Base-by-base conservation (phyloP, 2,329 filamentous ascomycete genomes). In the Colletotrichum trifolii region DNA sequence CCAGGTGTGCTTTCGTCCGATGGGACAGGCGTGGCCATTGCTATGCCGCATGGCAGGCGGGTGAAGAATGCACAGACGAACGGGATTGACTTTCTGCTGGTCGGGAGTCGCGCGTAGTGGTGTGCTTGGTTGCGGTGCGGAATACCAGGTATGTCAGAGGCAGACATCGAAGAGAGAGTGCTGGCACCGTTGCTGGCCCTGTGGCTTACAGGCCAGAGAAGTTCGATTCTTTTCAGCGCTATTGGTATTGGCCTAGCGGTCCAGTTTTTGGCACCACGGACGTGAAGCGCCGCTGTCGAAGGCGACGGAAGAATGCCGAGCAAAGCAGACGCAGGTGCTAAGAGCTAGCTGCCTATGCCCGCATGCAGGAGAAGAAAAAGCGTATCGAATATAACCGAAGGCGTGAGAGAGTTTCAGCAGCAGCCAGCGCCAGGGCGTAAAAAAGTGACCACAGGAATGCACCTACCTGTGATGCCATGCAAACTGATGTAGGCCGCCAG, bases 291-390 rank as follows among this genome's bases (percentile, higher is more conserved):
- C 25, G 25, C 25, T 25, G 25, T 25, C 25, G 25, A 25, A 25
- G 25, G 25, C 25, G 34, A 40, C 49, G 62, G 57, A 64, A 46
- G n/a, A 55, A 64, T 33, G 40, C 57, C 57, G 57, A 61, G 50
- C 45, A 49, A 25, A 25, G 25, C 25, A 25, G 25, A 25, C 25
- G 25, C 25, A 25, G 25, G 25, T 25, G 25, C 25, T 25, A 25
- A 25, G 25, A 25, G 25, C 25, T 25, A 25, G 25, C 25, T 25
- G 4, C 25, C 4, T 25, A 5, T 25, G 25, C 25, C 25, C 4
- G 25, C 25, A 25, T 25, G 25, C 25, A 25, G 25, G 25, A 25
- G 25, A 25, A 25, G 25, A 4, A 25, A 25, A 25, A 5, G 4
- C 25, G 25, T 25, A 25, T 25, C 25, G 25, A 25, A 25, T 25